These are phyloP conservation scores for peach (Prunus persica) DNA, from an alignment of 306 rosid genomes.

Conservation along the genomic window Prunus_persica_NCBIv2 NC_034012.1:2474001-2474500, in stretches of 20 bases:
- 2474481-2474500: constrained; percentile 24
- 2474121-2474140: neutral
- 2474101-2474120: neutral
- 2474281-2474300: neutral
- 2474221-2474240: neutral
- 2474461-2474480: constrained; percentile 57
- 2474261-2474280: neutral
- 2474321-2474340: neutral
- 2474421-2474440: neutral
- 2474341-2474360: too few relatives aligned
- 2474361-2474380: too few relatives aligned
- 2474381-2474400: too few relatives aligned
- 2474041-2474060: neutral
- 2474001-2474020: neutral
- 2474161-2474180: too few relatives aligned
- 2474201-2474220: neutral
- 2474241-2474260: neutral
- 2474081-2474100: neutral
- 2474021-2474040: neutral
- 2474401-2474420: neutral
- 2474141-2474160: neutral
- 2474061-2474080: neutral
- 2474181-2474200: neutral
- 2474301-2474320: neutral
- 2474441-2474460: constrained; percentile 26